Percentiles rank a stretch among this genome's conserved stretches.
These are phyloP conservation scores for Dioscorea alata DNA, from an alignment of 106 monocot genomes.

Conservation along the genomic window DNA sequence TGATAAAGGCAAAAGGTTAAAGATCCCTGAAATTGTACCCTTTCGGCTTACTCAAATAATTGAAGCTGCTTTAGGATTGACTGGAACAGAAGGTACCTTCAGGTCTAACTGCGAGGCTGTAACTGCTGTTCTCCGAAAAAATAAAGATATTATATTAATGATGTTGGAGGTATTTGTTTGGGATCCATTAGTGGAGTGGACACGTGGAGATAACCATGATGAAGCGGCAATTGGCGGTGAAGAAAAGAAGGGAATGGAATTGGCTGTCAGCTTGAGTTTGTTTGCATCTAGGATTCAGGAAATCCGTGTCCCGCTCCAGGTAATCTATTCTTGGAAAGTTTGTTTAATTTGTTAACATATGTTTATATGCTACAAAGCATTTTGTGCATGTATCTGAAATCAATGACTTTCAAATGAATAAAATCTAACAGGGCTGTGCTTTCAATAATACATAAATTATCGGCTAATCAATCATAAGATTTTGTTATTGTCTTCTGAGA, in stretches of 20 bases:
- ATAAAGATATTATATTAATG: slow-evolving; percentile 92
- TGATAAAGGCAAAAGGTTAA: slow-evolving; percentile 86
- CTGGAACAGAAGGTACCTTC: slow-evolving; percentile 83
- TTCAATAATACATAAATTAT: no score
- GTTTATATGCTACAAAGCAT: no score
- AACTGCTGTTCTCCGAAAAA: slow-evolving; percentile 58
- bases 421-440: no score
- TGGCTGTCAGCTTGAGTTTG: slow-evolving; percentile 93
- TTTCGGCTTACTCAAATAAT: slow-evolving; percentile 97
- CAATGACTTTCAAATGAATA: no score
- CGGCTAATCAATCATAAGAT: no score
- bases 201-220: slow-evolving; percentile 78
- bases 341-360: no score
- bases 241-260: slow-evolving; percentile 98
- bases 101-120: slow-evolving; percentile 75
- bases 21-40: slow-evolving; percentile 98
- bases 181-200: slow-evolving; percentile 98
- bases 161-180: slow-evolving; percentile 94
- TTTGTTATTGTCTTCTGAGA: no score
- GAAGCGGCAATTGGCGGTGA: slow-evolving; percentile 94
- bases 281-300: slow-evolving; percentile 97
- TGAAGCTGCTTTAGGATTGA: slow-evolving; percentile 91
- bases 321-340: slow-evolving; percentile 9
- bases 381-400: no score
- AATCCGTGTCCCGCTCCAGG: slow-evolving; percentile 90